phyloP scores from a whole-genome alignment of 441 rosid species.

The Croton setiger region DNA sequence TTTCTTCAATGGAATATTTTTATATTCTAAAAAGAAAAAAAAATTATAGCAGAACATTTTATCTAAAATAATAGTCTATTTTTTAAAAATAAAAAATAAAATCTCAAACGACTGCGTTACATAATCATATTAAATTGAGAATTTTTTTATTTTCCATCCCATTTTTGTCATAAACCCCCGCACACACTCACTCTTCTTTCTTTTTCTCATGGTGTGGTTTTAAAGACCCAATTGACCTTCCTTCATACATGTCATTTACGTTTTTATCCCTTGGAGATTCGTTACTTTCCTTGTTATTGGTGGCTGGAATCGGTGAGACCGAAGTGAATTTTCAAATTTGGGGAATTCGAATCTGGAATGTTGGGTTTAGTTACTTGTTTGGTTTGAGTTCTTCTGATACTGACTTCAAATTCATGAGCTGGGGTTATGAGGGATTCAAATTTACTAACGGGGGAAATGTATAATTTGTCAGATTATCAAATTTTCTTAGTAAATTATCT shows the following conservation, averaged over 20 bases:
- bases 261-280: background rate
- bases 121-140: no score
- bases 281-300: background rate
- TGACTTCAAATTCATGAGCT: constrained; percentile 8
- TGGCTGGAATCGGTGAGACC: constrained; percentile 9
- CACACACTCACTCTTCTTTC: background rate
- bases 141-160: no score
- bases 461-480: no score
- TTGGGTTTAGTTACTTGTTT: constrained; percentile 20
- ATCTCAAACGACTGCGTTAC: no score
- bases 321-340: constrained; percentile 12
- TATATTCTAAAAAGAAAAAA: no score
- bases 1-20: no score
- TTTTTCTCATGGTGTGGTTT: background rate
- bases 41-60: no score
- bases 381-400: constrained; percentile 12
- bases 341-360: constrained; percentile 29
- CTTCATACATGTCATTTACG: background rate
- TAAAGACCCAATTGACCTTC: constrained; percentile 3
- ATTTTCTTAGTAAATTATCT: background rate
- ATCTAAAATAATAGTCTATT: no score
- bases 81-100: no score
- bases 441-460: constrained; percentile 13
- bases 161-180: no score
- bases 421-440: constrained; percentile 25